Evolutionary conservation across 495 filamentous ascomycete genomes (phyloP).

Genomic region (Oidiodendron maius): DNA sequence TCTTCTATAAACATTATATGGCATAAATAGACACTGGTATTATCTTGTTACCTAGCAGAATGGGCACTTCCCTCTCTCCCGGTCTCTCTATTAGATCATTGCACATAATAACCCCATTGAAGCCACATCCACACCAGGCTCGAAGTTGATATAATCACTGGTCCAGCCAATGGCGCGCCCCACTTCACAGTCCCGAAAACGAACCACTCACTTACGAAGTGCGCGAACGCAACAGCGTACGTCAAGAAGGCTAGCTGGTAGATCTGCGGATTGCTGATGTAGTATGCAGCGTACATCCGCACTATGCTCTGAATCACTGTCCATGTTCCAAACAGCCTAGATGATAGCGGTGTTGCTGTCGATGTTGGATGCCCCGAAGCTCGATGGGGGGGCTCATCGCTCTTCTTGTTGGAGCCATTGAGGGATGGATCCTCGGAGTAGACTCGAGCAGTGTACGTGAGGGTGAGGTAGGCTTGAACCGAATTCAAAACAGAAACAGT

Average conservation of each 20-base stretch:
- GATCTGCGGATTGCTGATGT: constrained; percentile 60
- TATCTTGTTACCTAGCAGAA: no score
- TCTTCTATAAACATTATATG: constrained; percentile 5
- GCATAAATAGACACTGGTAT: not conserved
- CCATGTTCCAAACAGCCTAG: constrained; percentile 88
- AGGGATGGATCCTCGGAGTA: constrained; percentile 50
- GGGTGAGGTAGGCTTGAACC: constrained; percentile 70
- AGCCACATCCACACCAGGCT: constrained; percentile 77
- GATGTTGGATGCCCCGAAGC: constrained; percentile 35
- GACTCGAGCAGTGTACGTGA: constrained; percentile 68
- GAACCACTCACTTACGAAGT: constrained; percentile 80
- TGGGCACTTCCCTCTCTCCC: not conserved
- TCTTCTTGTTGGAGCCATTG: constrained; percentile 10
- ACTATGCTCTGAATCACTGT: constrained; percentile 72
- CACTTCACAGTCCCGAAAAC: constrained; percentile 66
- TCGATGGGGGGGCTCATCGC: constrained; percentile 29
- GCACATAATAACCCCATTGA: constrained; percentile 62
- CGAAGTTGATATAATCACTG: constrained; percentile 63
- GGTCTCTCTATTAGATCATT: not conserved
- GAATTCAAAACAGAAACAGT: constrained; percentile 73
- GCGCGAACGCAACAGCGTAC: constrained; percentile 69
- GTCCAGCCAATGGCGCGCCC: constrained; percentile 62
- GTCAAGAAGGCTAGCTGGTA: constrained; percentile 80
- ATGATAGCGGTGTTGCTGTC: constrained; percentile 61
- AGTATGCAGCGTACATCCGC: constrained; percentile 79